Conservation (phyloP, 148 eudicot genomes). For the Camellia granthamiana region DNA sequence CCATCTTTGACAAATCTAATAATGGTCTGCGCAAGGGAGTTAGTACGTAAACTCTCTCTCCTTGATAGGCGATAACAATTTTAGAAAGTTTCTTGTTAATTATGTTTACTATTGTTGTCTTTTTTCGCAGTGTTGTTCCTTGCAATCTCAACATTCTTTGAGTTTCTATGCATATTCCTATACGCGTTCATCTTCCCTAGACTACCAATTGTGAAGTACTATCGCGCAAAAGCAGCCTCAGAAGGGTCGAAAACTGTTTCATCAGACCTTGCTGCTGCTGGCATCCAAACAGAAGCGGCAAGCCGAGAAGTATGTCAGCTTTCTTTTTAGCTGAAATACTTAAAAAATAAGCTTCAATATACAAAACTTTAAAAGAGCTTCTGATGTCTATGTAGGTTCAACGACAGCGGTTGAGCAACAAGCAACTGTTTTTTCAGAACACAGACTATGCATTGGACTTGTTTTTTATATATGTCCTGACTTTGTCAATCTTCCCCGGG, state of each 20-base stretch:
- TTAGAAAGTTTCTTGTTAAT: neutral
- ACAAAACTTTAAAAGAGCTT: neutral
- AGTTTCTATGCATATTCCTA: conserved; percentile 48
- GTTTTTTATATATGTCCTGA: conserved; percentile 55
- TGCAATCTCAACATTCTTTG: conserved; percentile 43
- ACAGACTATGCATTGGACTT: conserved; percentile 58
- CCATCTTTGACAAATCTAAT: conserved; percentile 31
- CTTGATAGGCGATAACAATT: neutral
- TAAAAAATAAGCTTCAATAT: neutral
- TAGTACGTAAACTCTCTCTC: conserved; percentile 14
- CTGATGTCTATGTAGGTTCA: conserved; percentile 25
- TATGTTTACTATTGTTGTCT: neutral
- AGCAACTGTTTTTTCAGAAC: conserved; percentile 47
- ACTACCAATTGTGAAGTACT: conserved; percentile 59
- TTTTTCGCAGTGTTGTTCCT: conserved; percentile 50
- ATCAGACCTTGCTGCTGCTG: conserved; percentile 56
- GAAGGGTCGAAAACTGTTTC: conserved; percentile 65
- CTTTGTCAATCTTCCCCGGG: conserved; percentile 78
- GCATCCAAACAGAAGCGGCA: conserved; percentile 28
- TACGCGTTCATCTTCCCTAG: conserved; percentile 51
- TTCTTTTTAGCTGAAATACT: neutral
- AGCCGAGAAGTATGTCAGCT: conserved; percentile 7
- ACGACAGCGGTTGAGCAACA: conserved; percentile 37
- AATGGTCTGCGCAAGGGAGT: conserved; percentile 39
- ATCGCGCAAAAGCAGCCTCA: conserved; percentile 53